These are phyloP conservation scores for Fusarium nygamai DNA, from an alignment of 2,329 filamentous ascomycete species.

Conservation along the genomic window DNA sequence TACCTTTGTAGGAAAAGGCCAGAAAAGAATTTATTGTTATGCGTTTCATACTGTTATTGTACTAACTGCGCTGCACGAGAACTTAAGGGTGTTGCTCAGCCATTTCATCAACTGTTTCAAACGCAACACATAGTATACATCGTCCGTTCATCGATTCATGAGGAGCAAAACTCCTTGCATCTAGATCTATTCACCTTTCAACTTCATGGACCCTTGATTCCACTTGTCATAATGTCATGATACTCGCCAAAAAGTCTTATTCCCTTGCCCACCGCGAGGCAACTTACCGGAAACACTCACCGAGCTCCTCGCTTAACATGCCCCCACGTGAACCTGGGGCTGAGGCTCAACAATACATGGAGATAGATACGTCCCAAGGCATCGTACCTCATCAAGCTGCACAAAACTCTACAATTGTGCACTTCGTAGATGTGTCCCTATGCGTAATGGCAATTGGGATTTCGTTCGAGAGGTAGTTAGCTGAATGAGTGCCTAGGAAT, in stretches of 20 bases:
- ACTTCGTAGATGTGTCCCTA: slow-evolving; percentile 16
- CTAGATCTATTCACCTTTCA: not conserved
- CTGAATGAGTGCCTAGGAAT: not conserved
- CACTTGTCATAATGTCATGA: slow-evolving; percentile 16
- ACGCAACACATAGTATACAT: not conserved
- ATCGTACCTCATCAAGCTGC: not conserved
- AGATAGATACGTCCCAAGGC: not conserved
- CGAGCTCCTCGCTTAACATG: slow-evolving; percentile 9
- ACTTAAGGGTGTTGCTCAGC: not conserved
- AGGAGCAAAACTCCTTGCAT: not conserved
- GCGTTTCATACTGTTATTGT: not conserved
- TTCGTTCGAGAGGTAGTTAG: not conserved
- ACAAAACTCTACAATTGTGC: not conserved
- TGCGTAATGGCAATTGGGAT: not conserved
- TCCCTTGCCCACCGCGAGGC: slow-evolving; percentile 7
- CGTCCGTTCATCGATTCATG: not conserved
- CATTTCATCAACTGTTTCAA: not conserved
- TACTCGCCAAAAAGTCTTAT: not conserved
- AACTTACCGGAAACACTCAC: slow-evolving; percentile 33
- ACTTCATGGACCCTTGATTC: not conserved
- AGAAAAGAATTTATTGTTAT: not conserved
- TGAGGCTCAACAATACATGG: slow-evolving; percentile 18
- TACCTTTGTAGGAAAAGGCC: not conserved
- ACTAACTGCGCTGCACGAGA: not conserved
- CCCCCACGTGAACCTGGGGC: slow-evolving; percentile 18